Evolutionary conservation across 2,329 filamentous ascomycete genomes (phyloP), one percentile per base, ranked within the genome.

Genomic region (Chaetomium sp.): DNA sequence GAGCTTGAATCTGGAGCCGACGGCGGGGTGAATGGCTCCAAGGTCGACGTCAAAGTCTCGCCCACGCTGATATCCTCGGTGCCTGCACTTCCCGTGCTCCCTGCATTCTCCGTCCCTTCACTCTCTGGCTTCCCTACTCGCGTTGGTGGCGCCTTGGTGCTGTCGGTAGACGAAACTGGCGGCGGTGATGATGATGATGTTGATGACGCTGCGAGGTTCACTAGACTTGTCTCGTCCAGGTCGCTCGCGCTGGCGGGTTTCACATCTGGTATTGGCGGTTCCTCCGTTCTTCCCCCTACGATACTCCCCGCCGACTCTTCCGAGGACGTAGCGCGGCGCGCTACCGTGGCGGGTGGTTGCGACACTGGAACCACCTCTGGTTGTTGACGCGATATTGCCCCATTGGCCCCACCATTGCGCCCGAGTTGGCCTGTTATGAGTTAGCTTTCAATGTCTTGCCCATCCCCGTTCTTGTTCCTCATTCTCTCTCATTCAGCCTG

Each of bases 351-450:
- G 37, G 59, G 38, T 32, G 57, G 19, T 49, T 33, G 35, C 36
- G 43, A 27, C 19, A 12, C 34, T 6, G 52, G 41, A 36, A 34
- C 46, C 42, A 45, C 53, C 44, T 50, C 43, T 8, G 46, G n/a
- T 33, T 49, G 47, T 53, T n/a, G 57, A 35, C 12, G 45, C 19
- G 37, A 41, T 59, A 58, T 12, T 6, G 52, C 38, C 43, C 35
- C 38, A 33, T 34, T 34, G 34, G 34, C 34, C 14, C 43, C 59
- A 56, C 61, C 54, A 38, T 58, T 59, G 4, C 43, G 49, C 41
- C 49, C 40, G n/a, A 62, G 43, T 51, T 48, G 55, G 45, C 49
- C 61, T 61, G 49, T 50, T 52, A 6, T 10, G 19, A 27, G 19
- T 27, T 12, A 10, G n/a, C 12, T 19, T 52, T 62, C 41, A 64